These are phyloP conservation scores for Rhodamnia argentea DNA, from an alignment of 345 rosid genomes.

Conservation along the genomic window DNA sequence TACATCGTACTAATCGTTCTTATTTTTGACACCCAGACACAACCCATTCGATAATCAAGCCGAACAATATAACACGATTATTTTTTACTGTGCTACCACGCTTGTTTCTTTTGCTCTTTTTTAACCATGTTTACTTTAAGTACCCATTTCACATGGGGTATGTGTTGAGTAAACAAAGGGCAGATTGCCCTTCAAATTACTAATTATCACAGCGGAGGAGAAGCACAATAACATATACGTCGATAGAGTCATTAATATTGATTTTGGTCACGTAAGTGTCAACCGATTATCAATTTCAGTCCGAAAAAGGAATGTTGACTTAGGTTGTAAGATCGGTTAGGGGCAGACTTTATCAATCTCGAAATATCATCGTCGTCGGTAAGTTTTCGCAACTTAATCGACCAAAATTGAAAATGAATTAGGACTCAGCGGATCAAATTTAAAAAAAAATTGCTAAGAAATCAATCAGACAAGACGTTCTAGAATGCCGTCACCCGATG, in stretches of 20 bases:
- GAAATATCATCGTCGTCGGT: neutral
- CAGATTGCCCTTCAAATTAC: neutral
- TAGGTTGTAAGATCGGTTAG: neutral
- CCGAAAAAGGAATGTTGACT: neutral
- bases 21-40: neutral
- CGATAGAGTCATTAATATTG: neutral
- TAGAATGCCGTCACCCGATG: neutral
- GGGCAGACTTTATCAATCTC: neutral
- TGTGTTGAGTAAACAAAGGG: neutral
- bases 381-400: neutral
- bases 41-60: too few relatives aligned
- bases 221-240: neutral
- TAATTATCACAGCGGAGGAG: neutral
- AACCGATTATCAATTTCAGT: neutral
- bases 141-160: neutral
- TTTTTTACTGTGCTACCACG: rapidly evolving
- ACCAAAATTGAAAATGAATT: neutral
- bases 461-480: neutral
- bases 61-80: neutral
- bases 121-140: neutral
- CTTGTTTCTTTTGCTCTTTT: neutral
- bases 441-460: neutral
- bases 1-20: neutral
- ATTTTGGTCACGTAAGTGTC: rapidly evolving
- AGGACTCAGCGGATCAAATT: neutral